Evolutionary conservation across 768 basidiomycete species (phyloP), one percentile per base, ranked within the genome.

Genomic region (Tricholoma hemisulphureum): DNA sequence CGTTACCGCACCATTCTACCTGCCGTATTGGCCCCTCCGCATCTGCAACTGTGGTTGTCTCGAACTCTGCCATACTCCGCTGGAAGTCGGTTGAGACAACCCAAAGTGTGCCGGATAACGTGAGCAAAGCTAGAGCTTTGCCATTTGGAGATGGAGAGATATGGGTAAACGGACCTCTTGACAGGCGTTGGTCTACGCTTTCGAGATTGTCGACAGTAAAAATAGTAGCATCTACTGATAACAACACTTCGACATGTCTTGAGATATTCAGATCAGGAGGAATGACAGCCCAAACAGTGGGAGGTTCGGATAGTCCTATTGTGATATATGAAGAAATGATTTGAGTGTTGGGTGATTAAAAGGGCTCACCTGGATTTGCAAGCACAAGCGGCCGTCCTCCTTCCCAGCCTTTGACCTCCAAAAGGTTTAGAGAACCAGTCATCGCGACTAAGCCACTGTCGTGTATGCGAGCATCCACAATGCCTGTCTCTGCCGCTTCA

Each of bases 11-110:
- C 97, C 97, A 99, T 66, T 89, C 90, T 0, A 94, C 86, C 62
- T 89, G 88, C 32, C 78, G 77, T 2, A 91, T 80, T 3, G 77
- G 70, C 2, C 86, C 88, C 18, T 84, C 79, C 0, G 80, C 83
- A 6, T 78, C 83, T 58, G 75, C 66, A 28, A 83, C 80, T 24
- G 75, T 77, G 7, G 70, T 77, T 2, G 90, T 89, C 56, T 94
- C 85, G 62, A 92, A 94, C 67, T 97, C 95, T 3, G 93, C 91
- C 63, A 96, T 80, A 65, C 82, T 91, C 39, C 92, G 83, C 61
- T 91, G 88, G 67, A 98, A 98, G 71, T 98, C 93, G 11, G 87
- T 83, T 11, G 95, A 96, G n/a, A 98, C 92, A 32, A 98, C 95
- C 89, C 91, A 93, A 26, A 98, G 82, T 4, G 83, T 75, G 6